Base-by-base conservation (phyloP, 441 rosid genomes). In the Pelargonium exstipulatum region DNA sequence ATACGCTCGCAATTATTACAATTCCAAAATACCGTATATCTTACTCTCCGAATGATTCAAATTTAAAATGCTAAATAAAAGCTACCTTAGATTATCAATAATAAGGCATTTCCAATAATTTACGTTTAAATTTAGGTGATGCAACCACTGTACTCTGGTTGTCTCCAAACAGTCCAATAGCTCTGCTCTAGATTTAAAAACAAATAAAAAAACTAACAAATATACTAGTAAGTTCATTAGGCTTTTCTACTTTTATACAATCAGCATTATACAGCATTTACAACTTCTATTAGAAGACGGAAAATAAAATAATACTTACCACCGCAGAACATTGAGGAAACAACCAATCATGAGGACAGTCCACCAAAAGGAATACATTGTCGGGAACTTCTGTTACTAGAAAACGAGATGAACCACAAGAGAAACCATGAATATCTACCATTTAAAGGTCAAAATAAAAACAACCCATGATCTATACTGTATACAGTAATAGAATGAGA, bases 331-430 rank as follows among this genome's bases (percentile, higher is more conserved):
- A 95, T 49, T 87, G 99, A 71, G 96, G 98, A 86, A 95, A 92
- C 86, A 95, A 78, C 98, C 99, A 95, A 85, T 95, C 99, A 68
- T 95, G 98, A 66, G 99, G 99, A 73, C 97, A 88, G 66, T 95
- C 99, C 74, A 88, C 95, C 78, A 95, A 61, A 65, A 95, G 86
- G 84, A 85, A 92, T 71, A 90, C 78, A 74, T 78, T 79, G 43
- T 84, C 90, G 4, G 92, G 86, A 81, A 85, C 83, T 77, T 87
- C 93, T 40, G 78, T 76, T 70, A 88, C 99, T 91, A 90, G 81
- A 85, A 22, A 55, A 74, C 16, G 67, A 55, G 69, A 51, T 24
- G 13, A 66, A 65, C 58, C 61, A 22, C 46, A 16, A 62, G 49
- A 57, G 26, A 68, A 43, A 63, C 64, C 24, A 46, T 55, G 2